These are phyloP conservation scores for Colletotrichum graminicola DNA, from an alignment of 2,329 filamentous ascomycete genomes.

Conservation along the genomic window DNA sequence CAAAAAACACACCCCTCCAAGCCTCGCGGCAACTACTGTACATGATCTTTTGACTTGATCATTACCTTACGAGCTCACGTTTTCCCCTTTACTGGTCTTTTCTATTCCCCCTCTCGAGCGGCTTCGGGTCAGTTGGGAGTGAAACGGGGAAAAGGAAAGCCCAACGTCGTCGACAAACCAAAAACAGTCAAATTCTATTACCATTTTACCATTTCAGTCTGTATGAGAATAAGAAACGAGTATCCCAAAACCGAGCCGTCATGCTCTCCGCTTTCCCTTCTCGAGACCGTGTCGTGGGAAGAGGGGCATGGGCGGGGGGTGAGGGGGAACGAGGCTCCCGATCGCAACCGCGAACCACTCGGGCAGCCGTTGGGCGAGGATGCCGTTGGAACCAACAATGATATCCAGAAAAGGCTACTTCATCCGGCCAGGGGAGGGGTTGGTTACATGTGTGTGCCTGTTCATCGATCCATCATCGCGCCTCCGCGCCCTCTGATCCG, in stretches of 20 bases:
- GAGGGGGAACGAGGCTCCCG: neutral
- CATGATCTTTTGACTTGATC: neutral
- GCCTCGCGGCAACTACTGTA: constrained; percentile 36
- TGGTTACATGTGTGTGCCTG: neutral
- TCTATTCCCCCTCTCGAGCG: too few relatives aligned
- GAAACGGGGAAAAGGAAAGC: too few relatives aligned
- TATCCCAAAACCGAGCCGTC: neutral
- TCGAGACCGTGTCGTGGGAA: neutral
- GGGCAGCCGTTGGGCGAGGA: constrained; percentile 7
- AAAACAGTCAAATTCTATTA: too few relatives aligned
- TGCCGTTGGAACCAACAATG: neutral
- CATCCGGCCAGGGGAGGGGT: neutral
- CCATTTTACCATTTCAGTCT: neutral
- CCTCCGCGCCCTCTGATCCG: too few relatives aligned
- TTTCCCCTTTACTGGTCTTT: too few relatives aligned
- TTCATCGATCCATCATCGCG: neutral
- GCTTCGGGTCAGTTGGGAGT: too few relatives aligned
- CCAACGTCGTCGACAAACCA: too few relatives aligned
- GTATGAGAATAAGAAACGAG: neutral
- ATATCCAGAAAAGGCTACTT: neutral
- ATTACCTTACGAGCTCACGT: neutral
- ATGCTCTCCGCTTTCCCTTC: neutral
- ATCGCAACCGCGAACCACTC: constrained; percentile 20
- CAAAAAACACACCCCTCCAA: constrained; percentile 3
- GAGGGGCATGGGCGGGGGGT: too few relatives aligned